Base-by-base conservation (phyloP, 169 alveolate species). In the Sarcocystis neurona region DNA sequence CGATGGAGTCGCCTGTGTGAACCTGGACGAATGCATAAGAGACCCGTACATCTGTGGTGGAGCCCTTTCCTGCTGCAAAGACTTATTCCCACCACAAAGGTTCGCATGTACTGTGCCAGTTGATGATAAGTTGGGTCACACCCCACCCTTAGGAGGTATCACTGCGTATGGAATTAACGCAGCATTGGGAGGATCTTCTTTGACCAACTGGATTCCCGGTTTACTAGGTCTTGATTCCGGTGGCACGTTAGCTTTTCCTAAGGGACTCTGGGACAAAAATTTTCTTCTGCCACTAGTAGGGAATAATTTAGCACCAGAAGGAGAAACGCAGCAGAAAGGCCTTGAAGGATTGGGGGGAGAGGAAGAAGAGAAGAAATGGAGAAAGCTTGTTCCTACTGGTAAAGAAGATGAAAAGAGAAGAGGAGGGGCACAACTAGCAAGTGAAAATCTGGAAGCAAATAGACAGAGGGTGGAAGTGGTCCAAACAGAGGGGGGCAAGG, bases 41-140 rank as follows among this genome's bases (percentile, higher is more conserved):
- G 90, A 92, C 44, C 94, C 94, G 79, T 84, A 90, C 89, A 89
- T 92, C 78, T 92, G 94, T 43, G 94, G 94, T 5, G 94, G 93
- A 44, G 85, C 93, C 53, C 79, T 82, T 46, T 89, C 93, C 74
- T 92, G 94, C 74, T 92, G 94, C 74, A 92, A 92, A 58, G 94
- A 92, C 32, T 41, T 92, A 27, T 91, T 90, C 77, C 94, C 94
- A 27, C 94, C 94, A 8, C 92, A 92, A 43, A 80, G 93, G 44
- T 92, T 89, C 30, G 91, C 89, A 44, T 92, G 94, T 39, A 43
- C 84, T 1, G 84, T 85, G 23, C 90, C 90, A 37, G 72, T 50
- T 4, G 90, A 85, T 43, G 90, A 50, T 47, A 34, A 32, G 41
- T 47, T 85, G 47, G 85, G 74, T 27, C 82, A 72, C 43, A 72